A percentile compares a stretch with the other conserved stretches of the same genome.
Conservation (phyloP, 805 yeast species). For the Candida pseudofarinosa region DNA sequence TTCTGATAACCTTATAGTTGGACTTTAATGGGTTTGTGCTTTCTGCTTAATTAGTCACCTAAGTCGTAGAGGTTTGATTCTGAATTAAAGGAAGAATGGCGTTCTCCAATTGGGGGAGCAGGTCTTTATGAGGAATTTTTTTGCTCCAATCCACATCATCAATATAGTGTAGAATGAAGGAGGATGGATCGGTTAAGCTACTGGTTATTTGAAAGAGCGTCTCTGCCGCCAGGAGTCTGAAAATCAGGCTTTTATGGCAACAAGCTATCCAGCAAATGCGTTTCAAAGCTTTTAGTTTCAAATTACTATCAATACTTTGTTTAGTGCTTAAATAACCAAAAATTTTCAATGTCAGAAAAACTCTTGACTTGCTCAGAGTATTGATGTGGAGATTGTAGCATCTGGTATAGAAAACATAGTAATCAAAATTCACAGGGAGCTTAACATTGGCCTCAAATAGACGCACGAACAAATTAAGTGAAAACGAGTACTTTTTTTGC, state of each 20-base stretch:
- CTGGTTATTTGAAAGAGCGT: neutral
- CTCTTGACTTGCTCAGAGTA: constrained; percentile 35
- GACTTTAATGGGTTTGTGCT: too few species aligned
- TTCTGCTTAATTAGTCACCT: too few species aligned
- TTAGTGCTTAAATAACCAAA: constrained; percentile 34
- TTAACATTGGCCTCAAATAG: constrained; percentile 35
- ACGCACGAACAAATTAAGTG: constrained; percentile 29
- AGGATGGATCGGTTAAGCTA: neutral
- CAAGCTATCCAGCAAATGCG: constrained; percentile 17
- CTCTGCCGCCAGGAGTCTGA: neutral
- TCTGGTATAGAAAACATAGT: constrained; percentile 39
- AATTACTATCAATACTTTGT: constrained; percentile 7
- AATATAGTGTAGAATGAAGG: neutral
- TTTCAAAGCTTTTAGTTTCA: constrained; percentile 9
- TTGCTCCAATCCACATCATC: neutral
- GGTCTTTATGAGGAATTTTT: neutral
- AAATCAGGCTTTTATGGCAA: neutral
- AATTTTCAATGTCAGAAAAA: constrained; percentile 38
- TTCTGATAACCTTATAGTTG: constrained; percentile 22
- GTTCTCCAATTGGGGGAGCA: neutral
- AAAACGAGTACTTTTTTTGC: constrained; percentile 19
- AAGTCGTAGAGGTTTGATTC: too few species aligned
- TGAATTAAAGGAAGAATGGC: neutral
- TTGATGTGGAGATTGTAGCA: constrained; percentile 55
- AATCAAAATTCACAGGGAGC: constrained; percentile 25